A percentile compares a stretch with the other conserved stretches of the same genome.
phyloP scores from a whole-genome alignment of 208 protist species.

The Wallacemonas sp. region DNA sequence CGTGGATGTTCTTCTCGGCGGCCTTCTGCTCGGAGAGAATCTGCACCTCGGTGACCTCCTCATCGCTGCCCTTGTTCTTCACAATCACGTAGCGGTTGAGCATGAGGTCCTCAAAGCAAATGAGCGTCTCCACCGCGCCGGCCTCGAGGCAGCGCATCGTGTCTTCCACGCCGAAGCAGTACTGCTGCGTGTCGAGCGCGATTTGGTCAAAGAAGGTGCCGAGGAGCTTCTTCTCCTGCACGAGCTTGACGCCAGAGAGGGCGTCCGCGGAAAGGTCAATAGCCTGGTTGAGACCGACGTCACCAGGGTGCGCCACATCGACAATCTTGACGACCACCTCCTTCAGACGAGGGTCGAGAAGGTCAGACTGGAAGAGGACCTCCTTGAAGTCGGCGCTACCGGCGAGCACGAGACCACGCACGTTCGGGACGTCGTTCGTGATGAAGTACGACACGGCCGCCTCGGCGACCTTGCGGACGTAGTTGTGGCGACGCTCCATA shows the following conservation, averaged over 20 bases:
- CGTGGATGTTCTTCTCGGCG: slow-evolving; percentile 77
- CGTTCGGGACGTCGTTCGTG: slow-evolving; percentile 97
- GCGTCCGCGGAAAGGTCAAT: slow-evolving; percentile 98
- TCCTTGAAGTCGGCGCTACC: slow-evolving; percentile 99
- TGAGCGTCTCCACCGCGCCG: slow-evolving; percentile 98
- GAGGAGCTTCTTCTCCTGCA: slow-evolving; percentile 99
- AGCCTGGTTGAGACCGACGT: slow-evolving; percentile 99
- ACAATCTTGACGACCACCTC: slow-evolving; percentile 98
- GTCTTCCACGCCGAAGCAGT: slow-evolving; percentile 98
- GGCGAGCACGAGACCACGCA: slow-evolving; percentile 99
- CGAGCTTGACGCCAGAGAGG: slow-evolving; percentile 98
- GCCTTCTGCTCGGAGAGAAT: slow-evolving; percentile 79
- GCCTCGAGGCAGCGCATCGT: slow-evolving; percentile 97
- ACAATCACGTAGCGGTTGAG: slow-evolving; percentile 90
- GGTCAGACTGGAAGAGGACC: slow-evolving; percentile 95
- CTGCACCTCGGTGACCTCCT: slow-evolving; percentile 62
- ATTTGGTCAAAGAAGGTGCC: slow-evolving; percentile 99
- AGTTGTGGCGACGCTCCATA: slow-evolving; percentile 99
- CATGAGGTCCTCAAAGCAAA: slow-evolving; percentile 98
- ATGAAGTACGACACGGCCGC: slow-evolving; percentile 98
- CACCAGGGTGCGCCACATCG: slow-evolving; percentile 99
- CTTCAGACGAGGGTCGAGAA: slow-evolving; percentile 98
- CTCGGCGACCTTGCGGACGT: slow-evolving; percentile 99
- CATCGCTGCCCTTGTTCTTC: slow-evolving; percentile 81
- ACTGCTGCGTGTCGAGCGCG: slow-evolving; percentile 97